Base-by-base conservation (phyloP, 2,329 filamentous ascomycete genomes). In the Ceratocystis ficicola region DNA sequence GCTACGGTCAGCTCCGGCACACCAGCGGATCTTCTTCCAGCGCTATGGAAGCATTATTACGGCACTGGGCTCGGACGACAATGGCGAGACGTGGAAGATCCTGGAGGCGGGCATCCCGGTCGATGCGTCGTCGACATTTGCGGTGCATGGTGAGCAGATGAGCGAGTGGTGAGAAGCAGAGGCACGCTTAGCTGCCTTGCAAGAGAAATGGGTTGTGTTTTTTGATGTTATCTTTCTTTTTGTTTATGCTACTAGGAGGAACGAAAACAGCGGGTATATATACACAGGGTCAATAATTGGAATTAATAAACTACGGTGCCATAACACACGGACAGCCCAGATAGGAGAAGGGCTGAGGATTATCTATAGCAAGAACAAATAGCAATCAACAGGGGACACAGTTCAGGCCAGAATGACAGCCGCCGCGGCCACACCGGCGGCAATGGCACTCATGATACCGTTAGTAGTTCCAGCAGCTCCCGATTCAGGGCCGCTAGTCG, bases 1-100 rank as follows among this genome's bases (percentile, higher is more conserved):
- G 25, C 44, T 67, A 44, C 63, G 66, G 10, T 65, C 59, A 30
- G 44, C 63, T 8, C 66, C 63, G 2, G 32, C 36, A 10, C 63
- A 67, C 59, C 66, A 67, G 63, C 46, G 66, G n/a, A 67, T 67
- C 15, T 67, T 65, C 60, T 67, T 67, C 60, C 66, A 67, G 63
- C 64, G 66, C 61, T 65, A 67, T 12, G 66, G 66, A 6, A 67
- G 66, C 48, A 67, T 67, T 8, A 67, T 67, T 30, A 65, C 63
- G 10, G 63, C 62, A 28, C 44, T 67, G 36, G 66, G 66, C 7
- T 67, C 66, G 17, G 63, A 67, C 17, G 66, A 67, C 20, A 67
- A 67, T 41, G 66, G 66, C 17, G 63, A 67, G 63, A 67, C 66
- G 25, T 67, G 66, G 66, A 67, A 67, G 63, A 55, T 67, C 8